Conservation (phyloP, 2,329 filamentous ascomycete genomes). For the Ophiostoma sp. region DNA sequence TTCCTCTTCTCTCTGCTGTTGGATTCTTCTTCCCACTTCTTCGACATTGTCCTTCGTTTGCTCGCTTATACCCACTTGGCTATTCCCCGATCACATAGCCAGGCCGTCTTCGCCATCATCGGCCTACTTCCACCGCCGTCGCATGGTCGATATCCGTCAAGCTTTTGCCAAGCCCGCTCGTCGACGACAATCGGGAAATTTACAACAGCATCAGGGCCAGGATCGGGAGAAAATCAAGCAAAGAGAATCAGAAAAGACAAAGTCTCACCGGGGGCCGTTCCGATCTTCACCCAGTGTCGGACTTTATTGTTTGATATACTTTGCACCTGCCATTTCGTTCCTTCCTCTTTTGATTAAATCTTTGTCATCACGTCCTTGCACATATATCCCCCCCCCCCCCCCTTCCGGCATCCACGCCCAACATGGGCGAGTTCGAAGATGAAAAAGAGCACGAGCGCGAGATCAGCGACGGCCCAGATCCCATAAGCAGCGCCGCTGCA, state of each 20-base stretch:
- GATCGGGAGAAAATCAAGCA: background rate
- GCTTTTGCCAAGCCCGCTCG: slow-evolving; percentile 16
- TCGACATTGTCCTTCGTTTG: too few relatives aligned
- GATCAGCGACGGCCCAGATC: slow-evolving; percentile 25
- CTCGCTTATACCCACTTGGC: background rate
- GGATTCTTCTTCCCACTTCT: background rate
- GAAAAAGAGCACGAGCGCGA: slow-evolving; percentile 26
- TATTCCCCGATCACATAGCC: background rate
- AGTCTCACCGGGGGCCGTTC: too few relatives aligned
- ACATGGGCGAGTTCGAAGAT: slow-evolving; percentile 24
- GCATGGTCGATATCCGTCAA: background rate
- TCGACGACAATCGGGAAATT: background rate
- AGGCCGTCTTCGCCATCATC: background rate
- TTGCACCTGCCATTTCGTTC: background rate
- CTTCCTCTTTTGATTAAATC: background rate
- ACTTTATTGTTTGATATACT: background rate
- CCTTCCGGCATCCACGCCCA: background rate
- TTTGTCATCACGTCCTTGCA: background rate
- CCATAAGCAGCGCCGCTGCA: slow-evolving; percentile 21
- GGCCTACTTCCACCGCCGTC: background rate
- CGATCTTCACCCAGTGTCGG: background rate
- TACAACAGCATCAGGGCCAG: background rate
- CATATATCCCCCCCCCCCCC: too few relatives aligned
- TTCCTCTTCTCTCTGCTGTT: background rate
- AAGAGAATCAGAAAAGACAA: background rate